phyloP scores from a whole-genome alignment of 2,329 filamentous ascomycete genomes.

The Pestalotiopsis sp. region DNA sequence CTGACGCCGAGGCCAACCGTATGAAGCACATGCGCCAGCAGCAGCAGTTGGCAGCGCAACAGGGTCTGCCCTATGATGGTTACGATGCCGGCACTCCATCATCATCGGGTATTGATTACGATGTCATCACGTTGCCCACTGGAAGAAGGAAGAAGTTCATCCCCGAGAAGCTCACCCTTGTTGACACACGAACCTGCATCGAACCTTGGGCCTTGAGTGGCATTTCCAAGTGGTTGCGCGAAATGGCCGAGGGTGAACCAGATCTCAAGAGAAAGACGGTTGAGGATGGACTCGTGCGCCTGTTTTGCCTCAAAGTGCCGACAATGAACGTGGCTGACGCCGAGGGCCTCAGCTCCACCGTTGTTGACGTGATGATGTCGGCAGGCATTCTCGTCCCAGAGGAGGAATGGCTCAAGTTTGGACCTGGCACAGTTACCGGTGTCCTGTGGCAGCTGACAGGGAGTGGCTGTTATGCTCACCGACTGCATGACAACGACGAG shows the following conservation, averaged over 20 bases:
- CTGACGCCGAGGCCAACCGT: constrained; percentile 73
- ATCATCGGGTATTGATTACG: constrained; percentile 64
- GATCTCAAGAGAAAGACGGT: constrained; percentile 85
- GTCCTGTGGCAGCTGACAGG: constrained; percentile 94
- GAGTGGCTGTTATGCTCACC: constrained; percentile 86
- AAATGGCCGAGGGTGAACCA: constrained; percentile 87
- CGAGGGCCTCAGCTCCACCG: constrained; percentile 77
- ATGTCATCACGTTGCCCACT: constrained; percentile 81
- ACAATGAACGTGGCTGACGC: constrained; percentile 99
- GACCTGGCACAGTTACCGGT: constrained; percentile 77
- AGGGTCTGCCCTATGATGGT: constrained; percentile 55
- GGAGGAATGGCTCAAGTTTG: constrained; percentile 98
- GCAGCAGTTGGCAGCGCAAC: constrained; percentile 53
- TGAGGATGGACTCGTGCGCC: constrained; percentile 81
- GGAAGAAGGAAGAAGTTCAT: constrained; percentile 83
- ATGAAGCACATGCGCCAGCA: constrained; percentile 54
- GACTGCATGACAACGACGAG: constrained; percentile 68
- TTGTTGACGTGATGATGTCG: constrained; percentile 79
- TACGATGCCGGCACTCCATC: constrained; percentile 56
- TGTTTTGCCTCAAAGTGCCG: constrained; percentile 94
- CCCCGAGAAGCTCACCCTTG: constrained; percentile 77
- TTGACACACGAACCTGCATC: constrained; percentile 80
- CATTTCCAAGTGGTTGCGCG: constrained; percentile 84
- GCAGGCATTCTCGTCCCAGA: constrained; percentile 80
- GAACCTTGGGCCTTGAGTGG: constrained; percentile 94